Evolutionary conservation across 1,284 basidiomycete genomes (phyloP).

Genomic region (Boletus calvinii): DNA sequence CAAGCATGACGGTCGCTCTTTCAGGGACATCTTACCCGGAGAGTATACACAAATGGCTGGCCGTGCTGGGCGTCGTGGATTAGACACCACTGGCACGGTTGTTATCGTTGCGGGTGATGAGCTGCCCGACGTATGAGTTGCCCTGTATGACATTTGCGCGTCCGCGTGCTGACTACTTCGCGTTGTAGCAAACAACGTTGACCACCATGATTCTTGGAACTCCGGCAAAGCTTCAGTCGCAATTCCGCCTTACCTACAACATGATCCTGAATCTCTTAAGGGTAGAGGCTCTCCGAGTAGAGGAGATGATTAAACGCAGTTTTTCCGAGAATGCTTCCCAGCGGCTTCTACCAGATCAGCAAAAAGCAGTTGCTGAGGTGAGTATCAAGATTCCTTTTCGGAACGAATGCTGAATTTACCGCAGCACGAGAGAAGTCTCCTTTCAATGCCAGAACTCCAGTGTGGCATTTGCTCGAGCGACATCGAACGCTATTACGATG

Average conservation of each 20-base stretch:
- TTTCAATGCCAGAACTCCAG: conserved; percentile 63
- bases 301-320: conserved; percentile 99
- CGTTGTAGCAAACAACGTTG: conserved; percentile 64
- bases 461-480: conserved; percentile 70
- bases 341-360: conserved; percentile 88
- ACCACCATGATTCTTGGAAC: conserved; percentile 92
- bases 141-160: conserved; percentile 4
- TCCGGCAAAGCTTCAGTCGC: conserved; percentile 91
- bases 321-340: conserved; percentile 99
- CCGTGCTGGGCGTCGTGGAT: conserved; percentile 92
- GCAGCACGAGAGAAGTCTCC: conserved; percentile 76
- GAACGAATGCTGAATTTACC: not conserved
- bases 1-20: conserved; percentile 94
- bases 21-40: conserved; percentile 86
- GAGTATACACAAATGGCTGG: conserved; percentile 99
- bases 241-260: conserved; percentile 98
- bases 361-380: conserved; percentile 82
- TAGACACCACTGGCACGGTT: conserved; percentile 95
- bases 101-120: conserved; percentile 87
- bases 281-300: conserved; percentile 94
- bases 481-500: conserved; percentile 79
- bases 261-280: conserved; percentile 98
- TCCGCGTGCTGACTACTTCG: conserved; percentile 11
- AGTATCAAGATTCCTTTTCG: conserved; percentile 18
- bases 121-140: conserved; percentile 75